Evolutionary conservation across 1,284 basidiomycete species (phyloP), one percentile per base, ranked within the genome.

Genomic region (Ganoderma leucocontextum): DNA sequence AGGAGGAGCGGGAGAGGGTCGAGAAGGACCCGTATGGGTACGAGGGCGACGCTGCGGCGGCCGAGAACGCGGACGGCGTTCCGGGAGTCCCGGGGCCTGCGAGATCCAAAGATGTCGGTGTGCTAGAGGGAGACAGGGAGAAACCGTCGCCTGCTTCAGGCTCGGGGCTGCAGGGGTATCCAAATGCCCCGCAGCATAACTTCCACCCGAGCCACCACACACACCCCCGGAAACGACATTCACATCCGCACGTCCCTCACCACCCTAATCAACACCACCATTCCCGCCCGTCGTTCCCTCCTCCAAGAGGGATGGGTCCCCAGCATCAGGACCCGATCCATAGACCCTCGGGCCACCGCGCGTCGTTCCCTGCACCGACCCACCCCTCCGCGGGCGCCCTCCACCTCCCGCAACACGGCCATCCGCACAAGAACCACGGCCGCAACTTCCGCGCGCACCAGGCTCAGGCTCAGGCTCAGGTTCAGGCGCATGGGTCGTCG

Each of bases 1-100:
- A 78, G 57, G 78, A 81, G 49, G 81, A 84, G 74, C 76, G 83
- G 36, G 80, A 82, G 72, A 76, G 79, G 19, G 74, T 82, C 41
- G 81, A 83, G 64, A 73, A 74, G 33, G 79, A 80, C 61, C 80
- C 80, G 9, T 79, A 75, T 49, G 77, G 75, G 22, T 80, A 80
- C 71, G 74, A 75, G 38, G 73, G 71, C 47, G 72, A 76, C 33
- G 74, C 73, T 10, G 70, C 59, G 17, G 73, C 67, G 12, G 60
- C 52, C 12, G 72, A 69, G 62, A 70, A 70, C 4, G 66, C 64
- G 58, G 70, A 66, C 35, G 47, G 71, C 53, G 8, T 58, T 7
- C 55, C 35, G 13, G 58, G n/a, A 25, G 38, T 25, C 4, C 22
- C n/a, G 10, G 58, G 38, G 1, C 38, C 58, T n/a, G 58, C 38